These are phyloP conservation scores for Fusarium scirpi DNA, from an alignment of 2,329 filamentous ascomycete species.

Conservation along the genomic window DNA sequence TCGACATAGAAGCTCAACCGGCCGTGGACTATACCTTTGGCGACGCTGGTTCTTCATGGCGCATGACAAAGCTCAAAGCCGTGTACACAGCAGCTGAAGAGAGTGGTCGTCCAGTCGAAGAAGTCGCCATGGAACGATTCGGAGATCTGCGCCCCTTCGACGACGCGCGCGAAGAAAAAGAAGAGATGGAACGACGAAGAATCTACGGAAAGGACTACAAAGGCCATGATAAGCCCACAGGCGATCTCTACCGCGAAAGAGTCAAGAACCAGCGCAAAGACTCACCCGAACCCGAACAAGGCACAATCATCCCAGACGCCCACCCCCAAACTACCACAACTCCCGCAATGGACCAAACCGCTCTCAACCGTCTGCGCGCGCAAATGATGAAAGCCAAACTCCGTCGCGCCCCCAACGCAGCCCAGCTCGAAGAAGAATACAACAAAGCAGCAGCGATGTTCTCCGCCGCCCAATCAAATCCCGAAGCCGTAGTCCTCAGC, in stretches of 20 bases:
- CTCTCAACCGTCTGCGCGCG: slow-evolving; percentile 89
- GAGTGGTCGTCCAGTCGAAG: slow-evolving; percentile 77
- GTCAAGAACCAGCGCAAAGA: slow-evolving; percentile 67
- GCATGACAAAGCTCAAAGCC: slow-evolving; percentile 92
- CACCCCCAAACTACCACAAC: slow-evolving; percentile 52
- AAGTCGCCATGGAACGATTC: slow-evolving; percentile 84
- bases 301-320: slow-evolving; percentile 63
- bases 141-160: slow-evolving; percentile 88
- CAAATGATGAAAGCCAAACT: slow-evolving; percentile 97
- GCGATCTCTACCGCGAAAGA: slow-evolving; percentile 85
- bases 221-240: slow-evolving; percentile 86
- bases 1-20: slow-evolving; percentile 61
- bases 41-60: slow-evolving; percentile 90
- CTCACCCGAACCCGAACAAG: slow-evolving; percentile 60
- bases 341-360: slow-evolving; percentile 75
- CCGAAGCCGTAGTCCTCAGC: slow-evolving; percentile 77
- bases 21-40: slow-evolving; percentile 84
- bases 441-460: slow-evolving; percentile 77
- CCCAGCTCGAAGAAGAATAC: slow-evolving; percentile 85
- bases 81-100: slow-evolving; percentile 86
- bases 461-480: slow-evolving; percentile 67
- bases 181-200: slow-evolving; percentile 85
- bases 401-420: slow-evolving; percentile 78
- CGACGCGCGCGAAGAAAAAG: slow-evolving; percentile 90
- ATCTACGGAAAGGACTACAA: slow-evolving; percentile 88